Conservation (phyloP, 495 filamentous ascomycete genomes). For the Tuber microsphaerosporum region DNA sequence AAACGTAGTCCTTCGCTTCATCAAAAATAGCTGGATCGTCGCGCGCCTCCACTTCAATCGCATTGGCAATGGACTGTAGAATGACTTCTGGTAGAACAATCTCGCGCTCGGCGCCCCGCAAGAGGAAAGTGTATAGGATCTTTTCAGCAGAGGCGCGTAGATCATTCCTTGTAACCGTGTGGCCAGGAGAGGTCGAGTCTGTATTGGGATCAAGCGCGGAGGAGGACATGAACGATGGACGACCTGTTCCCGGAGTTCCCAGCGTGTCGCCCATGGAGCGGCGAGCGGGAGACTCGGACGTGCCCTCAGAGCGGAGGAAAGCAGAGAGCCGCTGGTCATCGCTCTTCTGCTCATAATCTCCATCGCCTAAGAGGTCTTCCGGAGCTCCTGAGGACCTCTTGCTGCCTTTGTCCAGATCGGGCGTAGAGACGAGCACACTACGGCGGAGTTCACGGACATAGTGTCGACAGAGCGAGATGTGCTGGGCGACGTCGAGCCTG, state of each 20-base stretch:
- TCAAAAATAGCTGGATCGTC: slow-evolving; percentile 98
- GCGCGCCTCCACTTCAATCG: slow-evolving; percentile 79
- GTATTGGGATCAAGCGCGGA: slow-evolving; percentile 50
- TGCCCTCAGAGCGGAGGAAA: slow-evolving; percentile 56
- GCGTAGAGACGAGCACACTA: slow-evolving; percentile 86
- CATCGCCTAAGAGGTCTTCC: slow-evolving; percentile 59
- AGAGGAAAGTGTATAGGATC: slow-evolving; percentile 90
- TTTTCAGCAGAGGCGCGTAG: slow-evolving; percentile 91
- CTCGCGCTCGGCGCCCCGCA: slow-evolving; percentile 88
- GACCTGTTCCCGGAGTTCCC: slow-evolving; percentile 31
- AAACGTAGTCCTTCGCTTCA: slow-evolving; percentile 95
- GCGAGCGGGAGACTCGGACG: slow-evolving; percentile 48
- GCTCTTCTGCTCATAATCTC: slow-evolving; percentile 52
- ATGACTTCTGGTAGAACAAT: slow-evolving; percentile 86
- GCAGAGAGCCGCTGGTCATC: slow-evolving; percentile 80
- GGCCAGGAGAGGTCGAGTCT: slow-evolving; percentile 69
- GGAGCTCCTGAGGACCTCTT: slow-evolving; percentile 70
- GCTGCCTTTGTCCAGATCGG: slow-evolving; percentile 77
- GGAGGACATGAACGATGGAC: slow-evolving; percentile 39
- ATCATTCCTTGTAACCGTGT: slow-evolving; percentile 76
- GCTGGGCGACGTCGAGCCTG: slow-evolving; percentile 98
- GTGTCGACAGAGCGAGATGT: slow-evolving; percentile 95
- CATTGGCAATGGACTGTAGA: slow-evolving; percentile 66
- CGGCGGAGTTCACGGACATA: slow-evolving; percentile 92
- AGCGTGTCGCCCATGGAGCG: slow-evolving; percentile 55